These are phyloP conservation scores for Aureobasidium namibiae DNA, from an alignment of 2,329 filamentous ascomycete species.

Conservation along the genomic window DNA sequence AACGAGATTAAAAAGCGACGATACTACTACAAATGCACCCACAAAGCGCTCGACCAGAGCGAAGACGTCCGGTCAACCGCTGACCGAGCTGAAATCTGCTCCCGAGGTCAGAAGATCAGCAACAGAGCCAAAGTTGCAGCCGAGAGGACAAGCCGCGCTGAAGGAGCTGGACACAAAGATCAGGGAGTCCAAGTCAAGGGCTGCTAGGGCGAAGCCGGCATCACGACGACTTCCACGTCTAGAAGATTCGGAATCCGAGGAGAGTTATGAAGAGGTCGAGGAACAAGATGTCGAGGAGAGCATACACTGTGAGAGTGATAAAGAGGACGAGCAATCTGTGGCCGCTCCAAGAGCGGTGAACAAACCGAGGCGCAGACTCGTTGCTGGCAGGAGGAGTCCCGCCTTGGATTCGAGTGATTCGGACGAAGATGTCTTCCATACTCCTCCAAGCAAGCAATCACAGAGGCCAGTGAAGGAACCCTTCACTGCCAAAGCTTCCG, in stretches of 20 bases:
- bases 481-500: background rate
- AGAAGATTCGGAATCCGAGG: background rate
- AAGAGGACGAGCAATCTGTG: background rate
- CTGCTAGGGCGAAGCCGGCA: background rate
- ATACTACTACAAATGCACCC: background rate
- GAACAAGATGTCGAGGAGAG: conserved; percentile 27
- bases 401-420: conserved; percentile 1
- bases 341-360: background rate
- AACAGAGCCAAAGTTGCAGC: background rate
- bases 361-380: background rate
- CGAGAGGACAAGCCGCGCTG: background rate
- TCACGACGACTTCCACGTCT: background rate
- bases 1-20: background rate
- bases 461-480: background rate
- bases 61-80: background rate
- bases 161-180: background rate
- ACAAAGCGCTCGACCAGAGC: background rate
- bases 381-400: background rate
- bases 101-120: background rate
- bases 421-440: conserved; percentile 7
- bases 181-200: background rate
- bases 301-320: conserved; percentile 25
- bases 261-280: conserved; percentile 15
- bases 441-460: background rate
- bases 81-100: background rate